Conservation (phyloP, 1,139 yeast species). For the Kluyveromyces sp. region DNA sequence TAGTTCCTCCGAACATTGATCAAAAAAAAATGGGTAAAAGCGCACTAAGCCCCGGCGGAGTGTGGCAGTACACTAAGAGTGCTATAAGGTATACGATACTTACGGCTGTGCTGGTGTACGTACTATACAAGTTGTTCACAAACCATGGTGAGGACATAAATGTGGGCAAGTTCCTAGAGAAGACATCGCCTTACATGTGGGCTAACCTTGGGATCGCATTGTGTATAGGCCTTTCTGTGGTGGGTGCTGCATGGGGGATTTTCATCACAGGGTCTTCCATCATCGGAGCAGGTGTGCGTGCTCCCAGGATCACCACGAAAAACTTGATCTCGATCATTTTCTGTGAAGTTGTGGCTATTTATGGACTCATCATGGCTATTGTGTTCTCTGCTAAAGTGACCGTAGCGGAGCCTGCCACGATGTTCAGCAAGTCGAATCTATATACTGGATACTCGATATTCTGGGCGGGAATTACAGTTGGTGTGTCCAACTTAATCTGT, state of each 20-base stretch:
- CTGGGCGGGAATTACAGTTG: conserved; percentile 98
- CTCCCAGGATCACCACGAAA: conserved; percentile 95
- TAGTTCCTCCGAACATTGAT: too few species aligned
- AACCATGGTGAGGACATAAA: conserved; percentile 89
- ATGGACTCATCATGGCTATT: conserved; percentile 96
- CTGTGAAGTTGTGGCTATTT: conserved; percentile 98
- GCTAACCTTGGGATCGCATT: conserved; percentile 86
- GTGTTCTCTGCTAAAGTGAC: conserved; percentile 88
- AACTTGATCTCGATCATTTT: conserved; percentile 93
- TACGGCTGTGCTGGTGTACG: conserved; percentile 23
- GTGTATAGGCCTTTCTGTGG: conserved; percentile 90
- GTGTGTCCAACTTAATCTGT: conserved; percentile 86
- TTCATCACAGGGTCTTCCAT: conserved; percentile 93
- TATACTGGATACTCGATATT: conserved; percentile 91
- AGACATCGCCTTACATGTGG: conserved; percentile 96
- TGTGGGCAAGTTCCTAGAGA: conserved; percentile 77
- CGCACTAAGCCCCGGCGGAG: conserved; percentile 1
- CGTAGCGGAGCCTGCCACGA: conserved; percentile 52
- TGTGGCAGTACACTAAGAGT: neutral
- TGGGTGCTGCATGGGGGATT: conserved; percentile 99
- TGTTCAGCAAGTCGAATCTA: conserved; percentile 75
- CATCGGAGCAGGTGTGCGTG: conserved; percentile 96
- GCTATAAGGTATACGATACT: conserved; percentile 3
- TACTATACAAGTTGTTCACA: conserved; percentile 69
- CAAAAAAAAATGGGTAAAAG: conserved; percentile 3